Evolutionary conservation across 2,329 filamentous ascomycete species (phyloP).

Genomic region (Dactylellina sp.): DNA sequence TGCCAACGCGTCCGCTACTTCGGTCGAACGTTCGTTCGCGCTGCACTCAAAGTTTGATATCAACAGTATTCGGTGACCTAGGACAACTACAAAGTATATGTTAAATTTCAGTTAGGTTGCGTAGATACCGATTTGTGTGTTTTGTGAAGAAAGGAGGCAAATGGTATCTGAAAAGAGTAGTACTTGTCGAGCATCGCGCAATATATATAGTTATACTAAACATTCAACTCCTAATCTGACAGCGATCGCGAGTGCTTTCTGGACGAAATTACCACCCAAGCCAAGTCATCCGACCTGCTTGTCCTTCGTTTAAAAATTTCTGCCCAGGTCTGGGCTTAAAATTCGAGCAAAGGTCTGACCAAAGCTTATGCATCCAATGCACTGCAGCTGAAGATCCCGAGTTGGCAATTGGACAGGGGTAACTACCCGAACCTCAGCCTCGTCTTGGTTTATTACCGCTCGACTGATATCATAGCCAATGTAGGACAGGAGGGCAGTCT

Average conservation of each 20-base stretch:
- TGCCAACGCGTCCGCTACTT: too few species aligned
- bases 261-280: not conserved
- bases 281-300: not conserved
- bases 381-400: slow-evolving; percentile 25
- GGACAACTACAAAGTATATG: too few species aligned
- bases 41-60: too few species aligned
- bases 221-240: not conserved
- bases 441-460: slow-evolving; percentile 13
- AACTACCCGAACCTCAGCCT: slow-evolving; percentile 25
- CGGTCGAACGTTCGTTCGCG: too few species aligned
- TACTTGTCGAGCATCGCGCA: not conserved
- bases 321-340: not conserved
- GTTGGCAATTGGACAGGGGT: slow-evolving; percentile 14
- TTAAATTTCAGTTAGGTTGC: too few species aligned
- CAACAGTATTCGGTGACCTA: too few species aligned
- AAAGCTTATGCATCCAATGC: slow-evolving; percentile 33
- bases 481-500: not conserved
- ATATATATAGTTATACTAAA: slow-evolving; percentile 5
- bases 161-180: not conserved
- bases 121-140: too few species aligned
- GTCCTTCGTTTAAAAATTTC: not conserved
- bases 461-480: slow-evolving; percentile 13
- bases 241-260: not conserved
- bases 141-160: not conserved
- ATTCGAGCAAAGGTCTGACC: slow-evolving; percentile 15